Evolutionary conservation across 2,329 filamentous ascomycete species (phyloP).

Genomic region (Trichophaea hybrida): DNA sequence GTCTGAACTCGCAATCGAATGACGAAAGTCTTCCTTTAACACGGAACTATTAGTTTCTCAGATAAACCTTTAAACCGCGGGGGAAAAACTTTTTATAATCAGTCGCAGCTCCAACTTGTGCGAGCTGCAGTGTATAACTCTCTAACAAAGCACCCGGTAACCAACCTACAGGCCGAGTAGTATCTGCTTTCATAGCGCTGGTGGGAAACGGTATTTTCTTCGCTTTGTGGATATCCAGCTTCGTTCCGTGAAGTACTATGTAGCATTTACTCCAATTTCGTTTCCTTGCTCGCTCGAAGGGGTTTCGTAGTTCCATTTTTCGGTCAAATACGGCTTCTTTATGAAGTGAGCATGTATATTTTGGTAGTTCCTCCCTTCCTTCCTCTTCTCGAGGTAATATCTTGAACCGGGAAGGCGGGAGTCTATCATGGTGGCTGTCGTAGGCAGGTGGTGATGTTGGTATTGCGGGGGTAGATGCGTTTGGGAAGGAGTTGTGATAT

Average conservation of each 20-base stretch:
- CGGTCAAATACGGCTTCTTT: conserved; percentile 45
- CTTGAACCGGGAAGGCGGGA: conserved; percentile 25
- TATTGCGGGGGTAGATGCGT: conserved; percentile 16
- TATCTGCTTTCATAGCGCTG: conserved; percentile 13
- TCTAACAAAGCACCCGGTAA: conserved; percentile 41
- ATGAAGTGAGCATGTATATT: conserved; percentile 43
- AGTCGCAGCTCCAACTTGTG: conserved; percentile 58
- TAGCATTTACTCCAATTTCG: conserved; percentile 51
- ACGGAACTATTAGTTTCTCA: conserved; percentile 1
- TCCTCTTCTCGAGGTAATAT: conserved; percentile 31
- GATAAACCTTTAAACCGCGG: not conserved
- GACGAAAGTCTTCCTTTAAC: conserved; percentile 44
- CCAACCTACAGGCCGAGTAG: conserved; percentile 19
- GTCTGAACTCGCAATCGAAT: conserved; percentile 59
- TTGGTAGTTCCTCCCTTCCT: conserved; percentile 39
- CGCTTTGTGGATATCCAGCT: conserved; percentile 49
- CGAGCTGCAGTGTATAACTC: conserved; percentile 59
- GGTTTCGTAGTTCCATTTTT: conserved; percentile 48
- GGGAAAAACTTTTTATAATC: conserved; percentile 54
- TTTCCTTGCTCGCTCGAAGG: conserved; percentile 47
- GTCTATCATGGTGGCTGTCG: conserved; percentile 16
- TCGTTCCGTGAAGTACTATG: conserved; percentile 52
- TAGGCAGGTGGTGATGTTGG: conserved; percentile 24
- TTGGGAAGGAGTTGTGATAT: conserved; percentile 24
- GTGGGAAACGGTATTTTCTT: conserved; percentile 33